A percentile compares a stretch with the other conserved stretches of the same genome.
phyloP scores from a whole-genome alignment of 1,139 yeast species.

The Taphrina betulina region DNA sequence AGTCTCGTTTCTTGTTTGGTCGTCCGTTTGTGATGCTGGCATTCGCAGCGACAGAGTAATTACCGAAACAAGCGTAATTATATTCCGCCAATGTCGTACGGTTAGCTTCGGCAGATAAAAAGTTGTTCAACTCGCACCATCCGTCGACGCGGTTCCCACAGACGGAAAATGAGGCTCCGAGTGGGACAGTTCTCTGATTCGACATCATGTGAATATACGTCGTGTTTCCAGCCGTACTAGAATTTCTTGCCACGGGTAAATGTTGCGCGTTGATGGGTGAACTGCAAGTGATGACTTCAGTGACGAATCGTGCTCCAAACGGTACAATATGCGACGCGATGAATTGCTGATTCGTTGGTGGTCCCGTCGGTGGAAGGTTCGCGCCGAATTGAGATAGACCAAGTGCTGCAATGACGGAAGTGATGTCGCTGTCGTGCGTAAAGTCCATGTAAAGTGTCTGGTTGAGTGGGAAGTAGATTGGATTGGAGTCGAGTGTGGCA shows the following conservation, averaged over 20 bases:
- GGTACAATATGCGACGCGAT: slow-evolving; percentile 4
- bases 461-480: slow-evolving; percentile 3
- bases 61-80: slow-evolving; percentile 4
- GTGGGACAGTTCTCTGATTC: slow-evolving; percentile 11
- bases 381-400: slow-evolving; percentile 43
- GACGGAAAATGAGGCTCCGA: slow-evolving; percentile 4
- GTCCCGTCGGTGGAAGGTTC: background rate
- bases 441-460: slow-evolving; percentile 46
- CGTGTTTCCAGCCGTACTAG: slow-evolving; percentile 3
- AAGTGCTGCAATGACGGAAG: slow-evolving; percentile 50
- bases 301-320: slow-evolving; percentile 6
- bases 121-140: slow-evolving; percentile 20
- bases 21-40: slow-evolving; percentile 7
- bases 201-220: slow-evolving; percentile 5
- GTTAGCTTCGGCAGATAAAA: slow-evolving; percentile 7
- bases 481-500: slow-evolving; percentile 12
- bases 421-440: slow-evolving; percentile 57
- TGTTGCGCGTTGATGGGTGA: slow-evolving; percentile 11
- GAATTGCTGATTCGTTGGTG: slow-evolving; percentile 14
- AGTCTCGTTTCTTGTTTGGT: background rate
- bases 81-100: slow-evolving; percentile 6
- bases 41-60: slow-evolving; percentile 6
- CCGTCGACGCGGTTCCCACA: slow-evolving; percentile 15
- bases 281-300: slow-evolving; percentile 11
- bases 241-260: background rate